phyloP scores from a whole-genome alignment of 2,329 filamentous ascomycete species.

The Pseudocercospora fuligena region DNA sequence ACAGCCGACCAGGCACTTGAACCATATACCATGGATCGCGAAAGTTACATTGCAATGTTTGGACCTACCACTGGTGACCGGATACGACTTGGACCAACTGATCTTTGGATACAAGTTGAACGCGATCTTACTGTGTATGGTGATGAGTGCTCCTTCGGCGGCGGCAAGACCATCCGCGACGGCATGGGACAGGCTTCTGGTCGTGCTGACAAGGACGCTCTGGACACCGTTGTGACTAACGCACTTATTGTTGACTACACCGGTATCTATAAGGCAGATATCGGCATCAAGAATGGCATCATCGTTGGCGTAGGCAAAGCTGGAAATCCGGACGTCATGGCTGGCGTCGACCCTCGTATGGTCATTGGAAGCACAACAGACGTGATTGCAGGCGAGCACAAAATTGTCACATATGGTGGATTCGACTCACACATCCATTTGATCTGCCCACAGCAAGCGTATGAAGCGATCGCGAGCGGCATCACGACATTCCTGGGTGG shows the following conservation, averaged over 20 bases:
- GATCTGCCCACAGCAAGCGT: conserved; percentile 90
- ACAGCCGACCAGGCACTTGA: conserved; percentile 61
- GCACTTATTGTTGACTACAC: conserved; percentile 88
- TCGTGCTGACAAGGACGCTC: conserved; percentile 68
- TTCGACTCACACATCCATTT: conserved; percentile 92
- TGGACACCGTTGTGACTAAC: conserved; percentile 88
- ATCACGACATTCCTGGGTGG: conserved; percentile 91
- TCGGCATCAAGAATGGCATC: conserved; percentile 84
- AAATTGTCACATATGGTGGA: conserved; percentile 88
- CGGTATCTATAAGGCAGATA: conserved; percentile 95
- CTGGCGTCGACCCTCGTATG: conserved; percentile 77
- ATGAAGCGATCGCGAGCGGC: conserved; percentile 82
- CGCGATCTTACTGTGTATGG: conserved; percentile 83
- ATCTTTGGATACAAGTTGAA: conserved; percentile 90
- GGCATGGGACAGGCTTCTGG: conserved; percentile 94
- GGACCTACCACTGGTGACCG: conserved; percentile 87
- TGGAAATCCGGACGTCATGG: conserved; percentile 97
- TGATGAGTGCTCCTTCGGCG: conserved; percentile 94
- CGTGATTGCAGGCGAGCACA: conserved; percentile 86
- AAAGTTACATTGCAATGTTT: conserved; percentile 85
- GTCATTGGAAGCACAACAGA: conserved; percentile 87
- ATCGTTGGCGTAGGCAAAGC: conserved; percentile 93
- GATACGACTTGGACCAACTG: conserved; percentile 80
- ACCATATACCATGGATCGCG: conserved; percentile 72
- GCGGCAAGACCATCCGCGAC: conserved; percentile 90